Percentiles rank a stretch among this genome's conserved stretches.
These are phyloP conservation scores for Asterella californica DNA, from an alignment of 225 moss, liverwort and hornwort genomes.

Conservation along the genomic window DNA sequence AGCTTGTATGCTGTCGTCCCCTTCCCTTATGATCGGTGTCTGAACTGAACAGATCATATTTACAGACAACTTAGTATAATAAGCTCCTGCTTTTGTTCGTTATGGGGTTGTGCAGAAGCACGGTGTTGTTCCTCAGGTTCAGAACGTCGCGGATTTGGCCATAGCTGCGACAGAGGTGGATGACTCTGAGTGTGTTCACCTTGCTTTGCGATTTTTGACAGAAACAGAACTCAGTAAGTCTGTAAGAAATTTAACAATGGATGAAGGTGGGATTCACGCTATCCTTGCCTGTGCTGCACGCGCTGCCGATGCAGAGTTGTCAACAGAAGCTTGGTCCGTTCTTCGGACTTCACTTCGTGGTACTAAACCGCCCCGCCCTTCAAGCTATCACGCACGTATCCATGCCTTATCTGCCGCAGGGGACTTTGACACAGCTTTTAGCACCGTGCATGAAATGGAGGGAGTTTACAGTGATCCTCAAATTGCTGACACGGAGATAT, in stretches of 20 bases:
- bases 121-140: conserved; percentile 49
- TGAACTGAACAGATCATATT: not conserved
- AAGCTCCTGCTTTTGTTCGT: not conserved
- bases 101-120: conserved; percentile 48
- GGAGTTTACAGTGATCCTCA: conserved; percentile 38
- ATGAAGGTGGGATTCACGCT: conserved; percentile 74
- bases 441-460: conserved; percentile 62
- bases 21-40: too few species aligned
- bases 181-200: conserved; percentile 61
- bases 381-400: conserved; percentile 63
- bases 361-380: conserved; percentile 40
- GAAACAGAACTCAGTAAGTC: conserved; percentile 26
- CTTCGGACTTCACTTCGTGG: conserved; percentile 48
- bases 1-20: not conserved
- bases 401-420: conserved; percentile 66
- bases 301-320: conserved; percentile 46
- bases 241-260: conserved; percentile 50
- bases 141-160: conserved; percentile 59
- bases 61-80: too few species aligned
- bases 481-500: conserved; percentile 55
- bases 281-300: conserved; percentile 73
- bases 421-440: conserved; percentile 62
- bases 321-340: conserved; percentile 61
- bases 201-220: conserved; percentile 51
- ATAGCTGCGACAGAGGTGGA: conserved; percentile 63